Evolutionary conservation across 192 early-diverging fungal genomes (phyloP), one percentile per base, ranked within the genome.

Genomic region (Chytriomyces hyalinus): DNA sequence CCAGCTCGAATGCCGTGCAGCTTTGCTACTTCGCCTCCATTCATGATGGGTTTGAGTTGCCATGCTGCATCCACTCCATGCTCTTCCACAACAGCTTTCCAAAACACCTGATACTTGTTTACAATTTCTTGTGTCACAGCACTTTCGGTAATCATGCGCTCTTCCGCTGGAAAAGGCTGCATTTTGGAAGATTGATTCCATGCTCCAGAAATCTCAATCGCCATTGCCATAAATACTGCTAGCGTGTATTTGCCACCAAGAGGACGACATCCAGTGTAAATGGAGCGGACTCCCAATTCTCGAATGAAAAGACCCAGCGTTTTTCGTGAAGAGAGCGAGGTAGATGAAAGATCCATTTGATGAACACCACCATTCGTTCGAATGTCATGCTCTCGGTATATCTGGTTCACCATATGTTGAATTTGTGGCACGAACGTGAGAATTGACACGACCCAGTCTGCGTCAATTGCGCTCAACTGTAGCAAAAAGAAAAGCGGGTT

Each of bases 1-100:
- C 97, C 95, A 6, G 93, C 92, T 70, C 84, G 88, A 57, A 96
- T 89, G 6, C 85, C 85, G 53, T 96, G 78, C 17, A 93, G 44
- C 26, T 73, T 67, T 4, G 88, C 80, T 0, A 92, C 83, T 28
- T 87, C 84, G 59, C 92, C 91, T 51, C 97, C 94, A 92, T 94
- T 72, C 36, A 49, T 17, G 28, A 81, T 10, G 5, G 61, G 48
- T 26, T 60, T 75, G 49, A 57, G 11, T 20, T 11, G 72, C 49
- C 53, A 69, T 26, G 36, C 43, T 15, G 6, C 49, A 36, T 50
- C 50, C 61, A 75, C 68, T 26, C 44, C 48, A 44, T 71, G 57
- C 65, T 46, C 51, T 46, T 43, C 9, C 24, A 49, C 60, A 36
- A 75, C 59, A 5, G 45, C 44, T 28, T 69, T 50, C 61, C 76